Evolutionary conservation across 768 basidiomycete genomes (phyloP), one percentile per base, ranked within the genome.

Genomic region (Mrakia gelida): DNA sequence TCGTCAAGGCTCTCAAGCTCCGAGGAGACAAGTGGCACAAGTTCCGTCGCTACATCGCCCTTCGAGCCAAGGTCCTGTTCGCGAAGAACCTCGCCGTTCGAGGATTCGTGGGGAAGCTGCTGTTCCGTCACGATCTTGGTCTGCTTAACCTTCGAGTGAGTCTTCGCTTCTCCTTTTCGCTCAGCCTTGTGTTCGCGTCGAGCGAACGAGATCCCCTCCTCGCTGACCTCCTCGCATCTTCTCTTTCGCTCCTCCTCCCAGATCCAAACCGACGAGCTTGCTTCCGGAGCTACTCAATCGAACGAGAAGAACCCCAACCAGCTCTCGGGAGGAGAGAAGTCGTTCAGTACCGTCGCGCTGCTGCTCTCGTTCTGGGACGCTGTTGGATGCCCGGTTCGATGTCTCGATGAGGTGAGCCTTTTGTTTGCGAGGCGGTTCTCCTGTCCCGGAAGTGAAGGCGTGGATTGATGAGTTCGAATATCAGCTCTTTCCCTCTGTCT

Each of bases 351-450:
- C 0, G 94, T 98, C 80, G 95, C 94, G 81, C 84, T 99, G 73
- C 86, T 99, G 68, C 86, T 98, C n/a, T 91, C 97, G 6, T 87
- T 99, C 65, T 99, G 97, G 97, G 93, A 97, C 81, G 91, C 93
- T 23, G 94, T 95, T 76, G 92, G 92, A 0, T 95, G 95, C 83
- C 97, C 97, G 1, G 87, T 99, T 67, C 88, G 97, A 78, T 98
- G 96, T 82, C 89, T 98, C 90, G 97, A 99, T 82, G 97, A 99
- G 67, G 67, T 70, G 34, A 70, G 67, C 45, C 49, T 21, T 52
- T 16, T 21, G 3, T 5, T 52, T 52, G 38, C 49, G 49, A 52
- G 18, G 49, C 15, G 49, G 3, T 41, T 11, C 8, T 4, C 21
- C n/a, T n/a, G n/a, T n/a, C n/a, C n/a, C n/a, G n/a, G n/a, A n/a